Conservation (phyloP, 2,329 filamentous ascomycete genomes). For the Niveomyces coronatus region DNA sequence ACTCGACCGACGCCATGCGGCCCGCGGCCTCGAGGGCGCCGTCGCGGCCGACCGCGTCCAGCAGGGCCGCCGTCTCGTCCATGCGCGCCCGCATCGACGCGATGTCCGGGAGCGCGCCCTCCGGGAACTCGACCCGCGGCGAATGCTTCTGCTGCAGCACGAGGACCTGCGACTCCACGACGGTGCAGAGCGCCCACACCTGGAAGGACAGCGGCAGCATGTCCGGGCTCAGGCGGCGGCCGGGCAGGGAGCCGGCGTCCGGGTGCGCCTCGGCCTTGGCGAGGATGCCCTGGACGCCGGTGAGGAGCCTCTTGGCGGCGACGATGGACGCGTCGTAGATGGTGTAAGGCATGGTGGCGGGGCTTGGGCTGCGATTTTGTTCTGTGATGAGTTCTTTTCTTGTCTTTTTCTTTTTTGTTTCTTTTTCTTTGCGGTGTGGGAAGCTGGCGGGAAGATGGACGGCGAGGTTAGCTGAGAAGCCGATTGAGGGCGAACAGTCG, state of each 20-base stretch:
- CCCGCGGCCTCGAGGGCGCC: slow-evolving; percentile 22
- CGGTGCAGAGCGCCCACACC: slow-evolving; percentile 15
- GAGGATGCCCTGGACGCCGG: slow-evolving; percentile 16
- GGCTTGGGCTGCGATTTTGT: too few species aligned
- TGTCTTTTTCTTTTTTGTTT: too few species aligned
- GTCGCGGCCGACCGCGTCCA: slow-evolving; percentile 15
- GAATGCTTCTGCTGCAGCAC: not conserved
- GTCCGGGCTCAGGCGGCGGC: slow-evolving; percentile 17
- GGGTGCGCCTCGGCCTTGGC: slow-evolving; percentile 17
- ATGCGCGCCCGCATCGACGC: slow-evolving; percentile 26
- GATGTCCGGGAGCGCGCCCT: slow-evolving; percentile 18
- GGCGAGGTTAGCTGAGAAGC: too few species aligned
- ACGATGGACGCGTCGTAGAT: slow-evolving; percentile 20
- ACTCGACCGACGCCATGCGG: slow-evolving; percentile 20
- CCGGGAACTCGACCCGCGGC: not conserved
- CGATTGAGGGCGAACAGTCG: too few species aligned
- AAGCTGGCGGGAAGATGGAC: too few species aligned
- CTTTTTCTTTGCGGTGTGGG: too few species aligned
- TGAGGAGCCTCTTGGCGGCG: slow-evolving; percentile 13
- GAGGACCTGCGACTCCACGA: slow-evolving; percentile 5
- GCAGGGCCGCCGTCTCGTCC: slow-evolving; percentile 7
- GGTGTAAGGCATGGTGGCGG: slow-evolving; percentile 13
- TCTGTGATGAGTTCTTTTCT: too few species aligned
- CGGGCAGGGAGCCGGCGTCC: slow-evolving; percentile 11
- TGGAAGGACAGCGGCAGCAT: slow-evolving; percentile 22